Conservation (phyloP, 2,329 filamentous ascomycete genomes). For the Pseudogymnoascus sp. region DNA sequence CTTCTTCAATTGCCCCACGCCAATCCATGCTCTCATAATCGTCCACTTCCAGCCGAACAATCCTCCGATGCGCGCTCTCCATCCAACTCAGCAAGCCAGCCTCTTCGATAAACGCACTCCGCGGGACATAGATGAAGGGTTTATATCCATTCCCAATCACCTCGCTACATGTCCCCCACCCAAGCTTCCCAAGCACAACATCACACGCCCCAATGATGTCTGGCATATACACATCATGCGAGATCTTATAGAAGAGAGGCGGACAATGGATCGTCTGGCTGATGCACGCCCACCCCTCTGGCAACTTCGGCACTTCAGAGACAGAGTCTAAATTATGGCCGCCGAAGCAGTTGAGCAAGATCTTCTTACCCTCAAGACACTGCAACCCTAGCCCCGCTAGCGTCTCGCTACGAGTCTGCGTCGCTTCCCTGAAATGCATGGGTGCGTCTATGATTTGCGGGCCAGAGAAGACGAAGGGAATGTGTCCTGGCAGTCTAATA, state of each 20-base stretch:
- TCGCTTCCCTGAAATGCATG: constrained; percentile 15
- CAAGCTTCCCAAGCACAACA: constrained; percentile 16
- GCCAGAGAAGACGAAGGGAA: constrained; percentile 13
- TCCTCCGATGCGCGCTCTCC: constrained; percentile 13
- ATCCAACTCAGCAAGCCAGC: constrained; percentile 15
- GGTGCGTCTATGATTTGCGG: constrained; percentile 13
- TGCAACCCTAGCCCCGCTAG: constrained; percentile 5
- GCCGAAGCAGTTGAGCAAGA: constrained; percentile 13
- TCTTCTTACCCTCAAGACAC: constrained; percentile 9
- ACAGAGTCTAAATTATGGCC: constrained; percentile 10
- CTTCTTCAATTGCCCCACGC: constrained; percentile 11
- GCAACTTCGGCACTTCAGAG: constrained; percentile 11
- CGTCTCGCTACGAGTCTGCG: constrained; percentile 9
- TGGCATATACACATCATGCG: constrained; percentile 15
- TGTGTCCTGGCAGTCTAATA: constrained; percentile 15
- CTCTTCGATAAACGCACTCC: constrained; percentile 16
- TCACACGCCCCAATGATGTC: constrained; percentile 16
- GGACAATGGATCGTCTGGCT: constrained; percentile 16
- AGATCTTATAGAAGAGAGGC: constrained; percentile 15
- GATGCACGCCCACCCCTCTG: constrained; percentile 15
- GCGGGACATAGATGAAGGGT: constrained; percentile 14
- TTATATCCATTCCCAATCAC: constrained; percentile 17
- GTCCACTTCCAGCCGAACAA: constrained; percentile 14
- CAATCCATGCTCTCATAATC: constrained; percentile 11
- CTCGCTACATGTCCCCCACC: constrained; percentile 17